phyloP scores from a whole-genome alignment of 164 flowering plant species.

The Euptelea pleiosperma region DNA sequence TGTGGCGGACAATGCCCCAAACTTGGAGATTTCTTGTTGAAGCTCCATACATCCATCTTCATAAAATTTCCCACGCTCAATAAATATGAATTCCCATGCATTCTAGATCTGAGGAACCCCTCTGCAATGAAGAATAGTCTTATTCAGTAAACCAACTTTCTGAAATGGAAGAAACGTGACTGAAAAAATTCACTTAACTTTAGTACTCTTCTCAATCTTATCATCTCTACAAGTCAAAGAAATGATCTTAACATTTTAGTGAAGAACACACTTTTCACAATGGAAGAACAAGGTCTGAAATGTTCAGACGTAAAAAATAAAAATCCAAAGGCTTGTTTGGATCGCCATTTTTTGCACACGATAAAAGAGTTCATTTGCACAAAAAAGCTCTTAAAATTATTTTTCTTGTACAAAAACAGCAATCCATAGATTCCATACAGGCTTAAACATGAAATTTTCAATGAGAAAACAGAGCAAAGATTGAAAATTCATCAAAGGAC shows the following conservation, averaged over 20 bases:
- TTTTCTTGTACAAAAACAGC: no score
- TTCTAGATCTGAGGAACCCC: constrained; percentile 17
- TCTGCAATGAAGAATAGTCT: constrained; percentile 23
- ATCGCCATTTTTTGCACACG: not conserved
- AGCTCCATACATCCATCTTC: constrained; percentile 57
- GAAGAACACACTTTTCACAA: not conserved
- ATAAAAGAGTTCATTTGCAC: no score
- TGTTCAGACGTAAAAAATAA: not conserved
- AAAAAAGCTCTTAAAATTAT: no score
- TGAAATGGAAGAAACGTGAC: not conserved
- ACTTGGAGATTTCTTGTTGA: constrained; percentile 58
- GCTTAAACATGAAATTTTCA: no score
- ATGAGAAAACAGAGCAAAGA: no score
- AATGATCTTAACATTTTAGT: not conserved
- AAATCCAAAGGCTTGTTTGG: not conserved
- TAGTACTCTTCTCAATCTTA: not conserved
- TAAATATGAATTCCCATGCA: constrained; percentile 27
- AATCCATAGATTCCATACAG: no score
- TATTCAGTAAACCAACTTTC: constrained; percentile 18
- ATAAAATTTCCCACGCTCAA: constrained; percentile 15
- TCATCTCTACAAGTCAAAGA: not conserved
- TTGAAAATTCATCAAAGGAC: not conserved
- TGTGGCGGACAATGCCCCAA: constrained; percentile 39
- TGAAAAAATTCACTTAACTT: not conserved
- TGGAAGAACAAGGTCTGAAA: no score